These are phyloP conservation scores for Mucuna pruriens DNA, from an alignment of 306 rosid genomes.

Conservation along the genomic window DNA sequence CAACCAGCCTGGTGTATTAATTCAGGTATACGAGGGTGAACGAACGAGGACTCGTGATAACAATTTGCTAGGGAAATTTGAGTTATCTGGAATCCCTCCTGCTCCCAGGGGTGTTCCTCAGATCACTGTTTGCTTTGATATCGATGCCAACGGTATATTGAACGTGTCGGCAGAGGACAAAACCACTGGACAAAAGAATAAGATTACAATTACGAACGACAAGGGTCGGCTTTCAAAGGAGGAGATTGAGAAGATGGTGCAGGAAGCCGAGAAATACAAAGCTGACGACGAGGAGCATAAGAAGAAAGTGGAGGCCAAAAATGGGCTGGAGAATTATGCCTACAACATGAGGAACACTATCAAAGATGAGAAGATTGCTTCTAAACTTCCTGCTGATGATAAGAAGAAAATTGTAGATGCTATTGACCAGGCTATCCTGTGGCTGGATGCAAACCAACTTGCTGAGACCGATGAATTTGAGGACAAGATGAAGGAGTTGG, in stretches of 20 bases:
- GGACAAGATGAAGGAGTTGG: constrained; percentile 64
- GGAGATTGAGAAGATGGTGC: constrained; percentile 66
- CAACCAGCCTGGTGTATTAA: constrained; percentile 65
- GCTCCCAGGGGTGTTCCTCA: constrained; percentile 69
- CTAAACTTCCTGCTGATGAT: constrained; percentile 54
- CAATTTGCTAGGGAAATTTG: constrained; percentile 61
- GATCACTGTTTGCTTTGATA: constrained; percentile 56
- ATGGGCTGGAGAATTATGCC: constrained; percentile 56
- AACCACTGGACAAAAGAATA: constrained; percentile 63
- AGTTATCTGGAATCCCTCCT: constrained; percentile 61
- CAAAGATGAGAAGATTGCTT: constrained; percentile 60
- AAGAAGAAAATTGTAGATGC: constrained; percentile 71
- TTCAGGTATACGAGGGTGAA: constrained; percentile 65
- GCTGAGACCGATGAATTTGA: constrained; percentile 59
- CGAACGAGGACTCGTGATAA: constrained; percentile 61
- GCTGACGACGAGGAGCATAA: constrained; percentile 62
- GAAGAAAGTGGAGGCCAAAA: constrained; percentile 64
- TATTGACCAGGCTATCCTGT: constrained; percentile 54
- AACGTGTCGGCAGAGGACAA: constrained; percentile 70
- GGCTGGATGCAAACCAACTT: constrained; percentile 66
- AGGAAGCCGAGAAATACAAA: constrained; percentile 61
- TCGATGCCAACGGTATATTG: constrained; percentile 57
- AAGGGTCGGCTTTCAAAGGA: constrained; percentile 67
- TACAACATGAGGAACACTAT: constrained; percentile 67
- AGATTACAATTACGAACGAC: constrained; percentile 67